Percentiles rank a stretch among this genome's conserved stretches.
These are phyloP conservation scores for Castanea mollissima DNA, from an alignment of 306 rosid species.

Conservation along the genomic window DNA sequence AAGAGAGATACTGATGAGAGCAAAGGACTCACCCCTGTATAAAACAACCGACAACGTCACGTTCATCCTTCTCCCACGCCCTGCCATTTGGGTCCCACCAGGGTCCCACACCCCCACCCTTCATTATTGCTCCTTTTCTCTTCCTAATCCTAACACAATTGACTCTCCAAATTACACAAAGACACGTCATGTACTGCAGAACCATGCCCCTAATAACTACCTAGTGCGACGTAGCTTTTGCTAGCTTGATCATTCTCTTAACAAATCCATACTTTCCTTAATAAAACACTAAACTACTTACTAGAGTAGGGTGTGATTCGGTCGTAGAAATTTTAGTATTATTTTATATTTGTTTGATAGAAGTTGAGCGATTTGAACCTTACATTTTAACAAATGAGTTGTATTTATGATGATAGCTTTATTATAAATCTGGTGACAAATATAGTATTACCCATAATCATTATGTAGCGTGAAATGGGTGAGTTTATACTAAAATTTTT, in stretches of 20 bases:
- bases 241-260: background rate
- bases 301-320: too few relatives aligned
- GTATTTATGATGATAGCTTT: too few relatives aligned
- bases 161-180: conserved; percentile 17
- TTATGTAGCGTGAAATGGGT: accelerated
- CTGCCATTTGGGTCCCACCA: conserved; percentile 56
- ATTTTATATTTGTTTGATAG: background rate
- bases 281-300: background rate
- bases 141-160: conserved; percentile 23
- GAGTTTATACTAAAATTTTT: too few relatives aligned
- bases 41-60: conserved; percentile 70
- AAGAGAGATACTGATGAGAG: conserved; percentile 17
- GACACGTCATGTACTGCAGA: conserved; percentile 10
- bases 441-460: accelerated
- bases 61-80: conserved; percentile 70
- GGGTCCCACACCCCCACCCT: conserved; percentile 4
- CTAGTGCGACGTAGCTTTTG: conserved; percentile 22
- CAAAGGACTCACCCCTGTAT: conserved; percentile 13
- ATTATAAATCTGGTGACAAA: too few relatives aligned
- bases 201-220: background rate
- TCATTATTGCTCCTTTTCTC: conserved; percentile 43
- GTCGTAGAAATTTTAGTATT: too few relatives aligned
- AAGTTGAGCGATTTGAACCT: too few relatives aligned
- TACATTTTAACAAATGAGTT: too few relatives aligned
- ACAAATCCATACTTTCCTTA: conserved; percentile 1